Evolutionary conservation across 1,139 yeast genomes (phyloP), one percentile per base, ranked within the genome.

Genomic region (Saccharomyces uvarum): DNA sequence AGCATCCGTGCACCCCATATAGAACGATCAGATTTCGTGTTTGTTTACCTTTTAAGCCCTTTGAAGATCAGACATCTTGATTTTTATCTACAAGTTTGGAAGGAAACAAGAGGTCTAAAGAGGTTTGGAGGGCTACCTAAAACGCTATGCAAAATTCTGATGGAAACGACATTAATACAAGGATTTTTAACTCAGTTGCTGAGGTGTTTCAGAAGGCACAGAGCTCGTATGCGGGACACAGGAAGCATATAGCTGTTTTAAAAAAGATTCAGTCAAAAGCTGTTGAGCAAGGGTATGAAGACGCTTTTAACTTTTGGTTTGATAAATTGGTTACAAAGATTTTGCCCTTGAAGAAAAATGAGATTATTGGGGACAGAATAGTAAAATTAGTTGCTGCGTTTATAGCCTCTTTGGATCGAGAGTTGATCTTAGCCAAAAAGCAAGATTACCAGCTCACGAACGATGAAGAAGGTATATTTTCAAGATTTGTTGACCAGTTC

Each of bases 151-250:
- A 38, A 9, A 24, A 38, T 16, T 16, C 44, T 38, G 24, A 38
- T 9, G 44, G 44, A 7, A 38, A 62, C 41, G 68, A 65, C 49
- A 61, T 61, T n/a, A 63, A 66, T 51, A 64, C 54, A 61, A 66
- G 73, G 56, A 69, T 79, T 32, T 71, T 72, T 48, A 54, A 59
- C 11, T 81, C 86, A 1, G 74, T 88, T 63, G 82, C 86, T 0
- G 83, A 80, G 55, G 83, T 85, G 2, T 91, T 91, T 66, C 95
- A 87, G 64, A 93, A 86, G 57, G 89, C 95, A 0, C 98, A 91
- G 53, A 56, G 57, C 42, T 77, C 88, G 1, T 75, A 84, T 41
- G 84, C 93, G 0, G 86, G 91, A 2, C 97, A 90, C 69, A 75
- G 88, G 50, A 86, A 88, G 63, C 82, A 88, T 55, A 81, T 84